Base-by-base conservation (phyloP, 2,329 filamentous ascomycete species). In the Scedosporium dehoogii region DNA sequence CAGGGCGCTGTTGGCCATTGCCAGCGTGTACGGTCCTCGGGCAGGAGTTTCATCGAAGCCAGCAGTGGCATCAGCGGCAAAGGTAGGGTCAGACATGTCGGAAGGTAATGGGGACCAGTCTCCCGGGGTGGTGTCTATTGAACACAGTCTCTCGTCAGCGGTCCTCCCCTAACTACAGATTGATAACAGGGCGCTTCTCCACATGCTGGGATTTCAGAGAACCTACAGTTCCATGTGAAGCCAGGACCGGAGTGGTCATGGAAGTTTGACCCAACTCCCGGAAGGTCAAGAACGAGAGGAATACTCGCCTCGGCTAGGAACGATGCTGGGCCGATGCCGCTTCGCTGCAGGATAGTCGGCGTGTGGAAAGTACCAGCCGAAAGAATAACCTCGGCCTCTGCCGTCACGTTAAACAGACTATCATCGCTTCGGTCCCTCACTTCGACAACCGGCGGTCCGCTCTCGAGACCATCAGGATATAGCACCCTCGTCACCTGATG, bases 201-300 rank as follows among this genome's bases (percentile, higher is more conserved):
- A 3, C 33, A 38, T 38, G 33, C 10, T 3, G 10, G 10, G 33
- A 38, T 12, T 38, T 6, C 33, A 14, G 33, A 38, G 33, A 38
- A 12, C 65, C 58, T 60, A 66, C 65, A 64, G n/a, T 64, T 65
- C 23, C 63, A 65, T 21, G 62, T 60, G 57, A 65, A 62, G 14
- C 51, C 53, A 21, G 66, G 44, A 44, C 67, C 81, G 66, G 80
- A 80, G 9, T 80, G 79, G 68, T 86, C 82, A 68, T 83, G 77
- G 27, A 86, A 73, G 69, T 85, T 85, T 14, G 73, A 77, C 44
- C 84, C 84, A 14, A 87, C 82, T 42, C 82, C 84, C 0, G 82
- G 82, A 0, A 82, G 74, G 65, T 84, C 75, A 14, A 62, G 18
- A 0, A 82, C 66, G 0, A 80, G 66, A 0, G 73, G 65, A 33